Base-by-base conservation (phyloP, 371 early-diverging fungal species). In the Mucor saturninus region DNA sequence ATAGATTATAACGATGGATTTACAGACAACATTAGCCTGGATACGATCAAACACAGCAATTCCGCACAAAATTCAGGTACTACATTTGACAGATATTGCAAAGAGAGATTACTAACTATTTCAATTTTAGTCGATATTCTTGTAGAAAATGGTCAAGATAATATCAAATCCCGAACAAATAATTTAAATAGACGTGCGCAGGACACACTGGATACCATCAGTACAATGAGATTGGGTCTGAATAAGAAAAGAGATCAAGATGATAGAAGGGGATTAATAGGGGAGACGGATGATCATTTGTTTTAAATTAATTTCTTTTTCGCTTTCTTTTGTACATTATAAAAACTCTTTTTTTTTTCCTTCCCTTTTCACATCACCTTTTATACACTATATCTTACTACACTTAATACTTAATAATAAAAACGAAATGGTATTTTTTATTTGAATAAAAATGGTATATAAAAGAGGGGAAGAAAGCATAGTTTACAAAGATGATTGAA, bases 191-290 rank as follows among this genome's bases (percentile, higher is more conserved):
- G 58, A 61, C 61, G 58, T 62, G 62, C 57, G 54, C 67, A 67
- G 57, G 67, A 61, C 57, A 45, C 67, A 61, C 56, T 56, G 11
- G 55, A 65, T 59, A 43, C 59, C 15, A 65, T 65, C n/a, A 65
- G 59, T 54, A 54, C 54, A n/a, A 46, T 53, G n/a, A 26, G 59
- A 51, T 38, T 61, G 37, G 56, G 54, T 29, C 26, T 61, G 38
- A 61, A 59, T 26, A 53, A 61, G n/a, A 62, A 56, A 21, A 49
- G 56, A 26, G 40, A 56, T 0, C 29, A 55, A n/a, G 67, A 50
- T 21, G 67, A 66, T 46, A 43, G 45, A 56, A 61, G 45, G 40
- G 61, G 37, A 46, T 55, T 59, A 48, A 54, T 65, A 13, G 35
- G 31, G 5, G 32, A 50, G 59, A 15, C 56, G 4, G 56, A 63